Evolutionary conservation across 179 eudicot species (phyloP).

Genomic region (Silene vulgaris): DNA sequence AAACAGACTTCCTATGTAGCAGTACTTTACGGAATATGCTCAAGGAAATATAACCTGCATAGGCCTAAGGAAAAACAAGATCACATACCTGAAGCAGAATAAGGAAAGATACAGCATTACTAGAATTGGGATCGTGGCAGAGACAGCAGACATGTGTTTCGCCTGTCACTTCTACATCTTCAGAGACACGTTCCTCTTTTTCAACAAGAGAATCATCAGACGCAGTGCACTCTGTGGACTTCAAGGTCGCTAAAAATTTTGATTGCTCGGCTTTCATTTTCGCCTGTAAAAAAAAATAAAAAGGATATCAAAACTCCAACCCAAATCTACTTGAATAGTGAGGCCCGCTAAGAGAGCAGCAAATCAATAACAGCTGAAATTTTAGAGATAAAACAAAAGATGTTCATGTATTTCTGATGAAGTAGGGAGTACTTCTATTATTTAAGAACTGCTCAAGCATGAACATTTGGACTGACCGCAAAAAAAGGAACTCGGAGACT

Average conservation of each 20-base stretch:
- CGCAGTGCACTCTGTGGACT: constrained; percentile 39
- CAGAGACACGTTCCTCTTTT: constrained; percentile 43
- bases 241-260: constrained; percentile 63
- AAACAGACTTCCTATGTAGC: background rate
- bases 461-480: background rate
- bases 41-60: background rate
- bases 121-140: constrained; percentile 80
- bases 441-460: background rate
- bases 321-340: background rate
- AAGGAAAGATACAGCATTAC: constrained; percentile 61
- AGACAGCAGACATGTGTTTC: constrained; percentile 72
- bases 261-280: constrained; percentile 94
- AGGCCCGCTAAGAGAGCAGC: background rate
- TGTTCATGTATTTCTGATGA: background rate
- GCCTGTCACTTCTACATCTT: constrained; percentile 32
- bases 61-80: background rate
- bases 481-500: background rate
- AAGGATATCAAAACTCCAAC: background rate
- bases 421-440: background rate
- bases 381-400: background rate
- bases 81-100: constrained; percentile 79
- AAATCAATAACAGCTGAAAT: background rate
- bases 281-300: constrained; percentile 46
- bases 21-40: background rate
- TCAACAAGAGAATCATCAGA: constrained; percentile 41